Base-by-base conservation (phyloP, 768 basidiomycete genomes). In the Tephrocybe sp. region DNA sequence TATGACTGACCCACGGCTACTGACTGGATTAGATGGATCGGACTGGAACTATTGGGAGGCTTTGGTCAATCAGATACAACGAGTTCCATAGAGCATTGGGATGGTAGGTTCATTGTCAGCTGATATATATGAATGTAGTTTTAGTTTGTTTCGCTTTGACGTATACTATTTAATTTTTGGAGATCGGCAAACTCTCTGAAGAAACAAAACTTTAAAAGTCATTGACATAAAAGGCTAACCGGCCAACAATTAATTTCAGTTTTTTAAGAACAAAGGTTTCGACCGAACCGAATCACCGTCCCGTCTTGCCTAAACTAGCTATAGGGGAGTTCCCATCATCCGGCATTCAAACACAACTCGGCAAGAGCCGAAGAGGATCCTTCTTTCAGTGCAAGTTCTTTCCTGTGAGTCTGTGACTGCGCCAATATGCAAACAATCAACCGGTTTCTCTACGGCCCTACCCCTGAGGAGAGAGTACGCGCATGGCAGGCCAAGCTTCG, bases 371-470 rank as follows among this genome's bases (percentile, higher is more conserved):
- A 36, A 36, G 11, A 9, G 6, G 34, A 36, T 36, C 9, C 7
- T 36, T 15, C 7, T 36, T 39, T 18, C 38, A 20, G 38, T 36
- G 14, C 34, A 17, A 36, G 5, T n/a, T n/a, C n/a, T n/a, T n/a
- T n/a, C n/a, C n/a, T n/a, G n/a, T n/a, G 15, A 17, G 34, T 36
- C 11, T 11, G 6, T 23, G 21, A 20, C 20, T 39, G 18, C 38
- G 17, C 36, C 34, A 57, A 42, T 43, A 92, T 93, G 90, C 90
- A 93, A 68, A 71, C 86, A 28, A 88, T 98, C 64, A 95, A 93
- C 67, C 85, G 93, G 36, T 94, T 95, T 67, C 71, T 99, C 39
- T 98, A 98, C 73, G 97, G 97, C 2, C 96, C 94, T 15, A 93
- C 96, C 0, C 88, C 95, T 20, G 94, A 98, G 69, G 97, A 99